Conservation (phyloP, 129 eudicot species). For the Lonicera japonica region DNA sequence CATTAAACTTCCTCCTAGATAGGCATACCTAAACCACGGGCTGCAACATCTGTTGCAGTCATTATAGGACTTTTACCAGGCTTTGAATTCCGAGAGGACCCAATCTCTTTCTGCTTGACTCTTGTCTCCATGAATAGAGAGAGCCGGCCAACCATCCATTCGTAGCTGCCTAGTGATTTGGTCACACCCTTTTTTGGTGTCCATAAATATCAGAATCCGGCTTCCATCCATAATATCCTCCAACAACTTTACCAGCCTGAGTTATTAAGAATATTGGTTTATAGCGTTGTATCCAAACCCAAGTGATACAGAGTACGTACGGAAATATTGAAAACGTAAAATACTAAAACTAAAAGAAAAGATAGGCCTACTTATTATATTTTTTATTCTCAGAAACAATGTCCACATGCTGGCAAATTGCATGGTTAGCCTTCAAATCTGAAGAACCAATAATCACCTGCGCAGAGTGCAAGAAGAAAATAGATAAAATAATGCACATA, state of each 20-base stretch:
- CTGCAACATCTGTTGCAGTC: slow-evolving; percentile 99
- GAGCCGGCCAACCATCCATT: slow-evolving; percentile 97
- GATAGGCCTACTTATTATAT: slow-evolving; percentile 59
- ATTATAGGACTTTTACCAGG: slow-evolving; percentile 95
- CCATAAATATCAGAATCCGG: slow-evolving; percentile 88
- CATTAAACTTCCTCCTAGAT: too few species aligned
- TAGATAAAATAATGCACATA: background rate
- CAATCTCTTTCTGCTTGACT: slow-evolving; percentile 99
- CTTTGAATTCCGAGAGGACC: slow-evolving; percentile 88
- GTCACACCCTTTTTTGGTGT: slow-evolving; percentile 93
- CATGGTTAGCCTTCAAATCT: slow-evolving; percentile 93
- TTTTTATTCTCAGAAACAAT: slow-evolving; percentile 89
- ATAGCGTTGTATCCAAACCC: too few species aligned
- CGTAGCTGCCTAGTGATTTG: slow-evolving; percentile 90
- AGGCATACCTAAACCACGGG: slow-evolving; percentile 92
- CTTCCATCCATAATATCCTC: slow-evolving; percentile 99
- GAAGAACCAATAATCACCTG: slow-evolving; percentile 90
- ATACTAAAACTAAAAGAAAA: background rate
- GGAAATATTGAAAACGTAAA: background rate
- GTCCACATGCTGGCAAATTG: slow-evolving; percentile 93
- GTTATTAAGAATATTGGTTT: too few species aligned
- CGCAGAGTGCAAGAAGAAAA: slow-evolving; percentile 1
- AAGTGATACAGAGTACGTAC: background rate
- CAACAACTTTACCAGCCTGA: slow-evolving; percentile 77
- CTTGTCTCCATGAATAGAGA: slow-evolving; percentile 96